A percentile compares a stretch with the other conserved stretches of the same genome.
Evolutionary conservation across 371 early-diverging fungal species (phyloP).

Genomic region (Funneliformis caledonium): DNA sequence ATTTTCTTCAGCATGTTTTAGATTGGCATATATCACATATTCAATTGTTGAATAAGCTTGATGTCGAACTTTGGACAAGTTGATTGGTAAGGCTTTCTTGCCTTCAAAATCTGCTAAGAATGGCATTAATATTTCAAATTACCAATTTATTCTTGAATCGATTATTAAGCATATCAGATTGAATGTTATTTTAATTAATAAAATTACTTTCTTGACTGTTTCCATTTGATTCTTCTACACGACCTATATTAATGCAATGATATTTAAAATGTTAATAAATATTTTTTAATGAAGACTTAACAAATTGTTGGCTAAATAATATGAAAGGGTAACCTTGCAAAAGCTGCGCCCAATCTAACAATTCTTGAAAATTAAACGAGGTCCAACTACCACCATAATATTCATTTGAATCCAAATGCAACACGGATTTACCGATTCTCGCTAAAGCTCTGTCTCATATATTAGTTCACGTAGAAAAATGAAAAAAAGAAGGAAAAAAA

Average conservation of each 20-base stretch:
- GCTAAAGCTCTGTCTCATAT: conserved; percentile 68
- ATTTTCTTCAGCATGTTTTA: background rate
- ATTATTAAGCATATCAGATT: background rate
- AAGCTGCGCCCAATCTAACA: conserved; percentile 55
- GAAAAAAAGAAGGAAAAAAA: background rate
- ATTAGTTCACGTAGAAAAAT: background rate
- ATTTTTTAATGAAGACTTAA: conserved; percentile 22
- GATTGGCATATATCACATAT: conserved; percentile 14
- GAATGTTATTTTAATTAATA: background rate
- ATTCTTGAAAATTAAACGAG: conserved; percentile 61
- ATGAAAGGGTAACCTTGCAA: conserved; percentile 37
- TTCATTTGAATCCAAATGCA: conserved; percentile 87
- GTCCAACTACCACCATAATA: conserved; percentile 87
- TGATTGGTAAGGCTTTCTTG: background rate
- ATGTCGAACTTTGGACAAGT: background rate
- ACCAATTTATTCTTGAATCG: background rate
- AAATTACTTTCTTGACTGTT: conserved; percentile 29
- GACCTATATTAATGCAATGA: conserved; percentile 7
- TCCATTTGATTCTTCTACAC: background rate
- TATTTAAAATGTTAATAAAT: background rate
- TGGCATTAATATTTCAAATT: background rate
- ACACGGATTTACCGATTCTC: conserved; percentile 78
- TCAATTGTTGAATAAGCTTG: conserved; percentile 35
- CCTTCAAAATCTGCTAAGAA: conserved; percentile 28
- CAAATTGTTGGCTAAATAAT: background rate